phyloP scores from a whole-genome alignment of 2,329 filamentous ascomycete genomes.

The Mycosphaerella sp. region DNA sequence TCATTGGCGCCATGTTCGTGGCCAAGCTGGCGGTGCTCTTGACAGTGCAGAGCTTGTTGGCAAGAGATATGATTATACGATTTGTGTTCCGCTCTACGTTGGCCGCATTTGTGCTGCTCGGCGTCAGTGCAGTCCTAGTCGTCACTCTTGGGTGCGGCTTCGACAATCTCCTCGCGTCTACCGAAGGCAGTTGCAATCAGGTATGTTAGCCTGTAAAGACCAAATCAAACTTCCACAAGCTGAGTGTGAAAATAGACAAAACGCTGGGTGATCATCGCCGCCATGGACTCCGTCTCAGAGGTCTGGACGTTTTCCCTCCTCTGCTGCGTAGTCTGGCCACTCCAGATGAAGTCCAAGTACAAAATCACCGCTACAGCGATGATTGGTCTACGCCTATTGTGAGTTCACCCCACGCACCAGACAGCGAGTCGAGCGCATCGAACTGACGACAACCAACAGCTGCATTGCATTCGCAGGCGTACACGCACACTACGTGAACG shows the following conservation, averaged over 20 bases:
- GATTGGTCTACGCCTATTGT: constrained; percentile 14
- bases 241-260: not conserved
- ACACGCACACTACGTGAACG: not conserved
- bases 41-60: constrained; percentile 12
- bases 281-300: constrained; percentile 13
- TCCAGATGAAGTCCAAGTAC: constrained; percentile 13
- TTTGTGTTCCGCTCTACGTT: constrained; percentile 12
- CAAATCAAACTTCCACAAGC: not conserved
- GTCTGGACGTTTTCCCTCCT: constrained; percentile 14
- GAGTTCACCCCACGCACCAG: not conserved
- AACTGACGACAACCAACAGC: not conserved
- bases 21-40: constrained; percentile 16
- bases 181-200: not conserved
- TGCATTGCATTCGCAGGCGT: constrained; percentile 2
- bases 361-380: constrained; percentile 14
- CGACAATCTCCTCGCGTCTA: constrained; percentile 1
- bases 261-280: constrained; percentile 11
- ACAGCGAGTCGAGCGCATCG: not conserved
- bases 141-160: constrained; percentile 11
- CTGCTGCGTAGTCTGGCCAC: constrained; percentile 11
- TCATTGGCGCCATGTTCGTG: constrained; percentile 6
- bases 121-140: constrained; percentile 6
- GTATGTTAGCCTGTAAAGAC: not conserved
- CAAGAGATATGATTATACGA: constrained; percentile 12
- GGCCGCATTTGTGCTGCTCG: constrained; percentile 4